Evolutionary conservation across 345 rosid species (phyloP), one percentile per base, ranked within the genome.

Genomic region (Conringia planisiliqua): DNA sequence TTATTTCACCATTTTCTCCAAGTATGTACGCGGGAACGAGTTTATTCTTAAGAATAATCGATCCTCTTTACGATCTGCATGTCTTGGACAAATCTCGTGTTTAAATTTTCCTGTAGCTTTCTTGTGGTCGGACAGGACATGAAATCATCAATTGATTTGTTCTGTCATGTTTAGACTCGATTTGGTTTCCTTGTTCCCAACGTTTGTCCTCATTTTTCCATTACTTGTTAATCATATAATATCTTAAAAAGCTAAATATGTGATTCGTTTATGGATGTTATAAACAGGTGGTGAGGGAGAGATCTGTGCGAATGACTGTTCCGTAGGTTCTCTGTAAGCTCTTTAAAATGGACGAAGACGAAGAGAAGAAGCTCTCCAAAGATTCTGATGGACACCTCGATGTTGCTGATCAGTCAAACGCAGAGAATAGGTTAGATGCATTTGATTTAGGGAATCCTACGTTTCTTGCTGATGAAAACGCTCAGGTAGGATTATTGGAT

Each of bases 331-430:
- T 75, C 60, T 36, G 65, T 61, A 62, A 42, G 30, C 55, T 61
- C 50, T 46, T 57, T n/a, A 48, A 44, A 27, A 89, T 90, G 96
- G 90, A 86, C 73, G 92, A 91, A 74, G 89, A 88, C 56, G 85
- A 86, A 71, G 89, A 82, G 54, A 83, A 80, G 57, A 89, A 63
- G 77, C 61, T 73, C 7, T 68, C 68, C 17, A 81, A 77, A 72
- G 60, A 51, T 69, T 73, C 81, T 66, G 65, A 36, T 14, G 54
- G 61, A 73, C 43, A 72, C 26, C 57, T 35, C 3, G 76, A 50
- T 39, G 72, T 42, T 56, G 62, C 62, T 35, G 63, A 52, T 14
- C 40, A 10, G 9, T 9, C 32, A 38, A 64, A 17, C 70, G 74
- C 36, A 71, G 84, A 81, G 68, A 81, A 74, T 71, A 77, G 47